Conservation (phyloP, 148 eudicot genomes). For the Chenopodium suecicum region DNA sequence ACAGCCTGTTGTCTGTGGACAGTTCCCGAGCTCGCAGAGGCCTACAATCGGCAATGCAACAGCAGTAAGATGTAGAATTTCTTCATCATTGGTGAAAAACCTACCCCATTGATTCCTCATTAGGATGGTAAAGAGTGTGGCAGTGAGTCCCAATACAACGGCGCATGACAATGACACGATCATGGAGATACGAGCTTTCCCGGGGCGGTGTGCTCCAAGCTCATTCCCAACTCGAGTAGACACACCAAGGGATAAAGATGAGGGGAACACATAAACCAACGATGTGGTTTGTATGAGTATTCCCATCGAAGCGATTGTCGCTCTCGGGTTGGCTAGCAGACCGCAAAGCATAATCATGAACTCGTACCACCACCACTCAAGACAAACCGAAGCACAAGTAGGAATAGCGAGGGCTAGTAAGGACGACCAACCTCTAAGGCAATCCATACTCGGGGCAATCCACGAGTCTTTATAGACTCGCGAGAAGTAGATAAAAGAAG, state of each 20-base stretch:
- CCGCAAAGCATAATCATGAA: conserved; percentile 86
- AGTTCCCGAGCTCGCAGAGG: conserved; percentile 87
- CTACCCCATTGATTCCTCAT: conserved; percentile 74
- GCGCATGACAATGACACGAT: conserved; percentile 57
- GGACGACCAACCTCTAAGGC: conserved; percentile 69
- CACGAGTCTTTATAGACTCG: conserved; percentile 63
- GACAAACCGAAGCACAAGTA: conserved; percentile 71
- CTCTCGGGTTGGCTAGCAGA: conserved; percentile 59
- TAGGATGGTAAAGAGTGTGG: conserved; percentile 54
- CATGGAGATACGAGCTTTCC: conserved; percentile 56
- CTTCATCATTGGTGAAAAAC: conserved; percentile 58
- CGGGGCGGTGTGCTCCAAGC: conserved; percentile 70
- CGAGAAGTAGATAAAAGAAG: conserved; percentile 50
- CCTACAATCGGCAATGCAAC: conserved; percentile 79
- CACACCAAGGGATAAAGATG: conserved; percentile 70
- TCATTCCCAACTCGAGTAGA: conserved; percentile 83
- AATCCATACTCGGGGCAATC: conserved; percentile 66
- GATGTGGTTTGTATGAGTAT: conserved; percentile 85
- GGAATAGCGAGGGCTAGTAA: conserved; percentile 64
- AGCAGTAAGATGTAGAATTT: conserved; percentile 58
- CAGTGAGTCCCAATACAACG: conserved; percentile 46
- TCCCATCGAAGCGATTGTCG: conserved; percentile 86
- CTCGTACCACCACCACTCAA: conserved; percentile 99
- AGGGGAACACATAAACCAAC: conserved; percentile 76
- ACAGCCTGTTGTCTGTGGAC: conserved; percentile 91